Evolutionary conservation across 2,329 filamentous ascomycete species (phyloP).

Genomic region (Colletotrichum incanum): DNA sequence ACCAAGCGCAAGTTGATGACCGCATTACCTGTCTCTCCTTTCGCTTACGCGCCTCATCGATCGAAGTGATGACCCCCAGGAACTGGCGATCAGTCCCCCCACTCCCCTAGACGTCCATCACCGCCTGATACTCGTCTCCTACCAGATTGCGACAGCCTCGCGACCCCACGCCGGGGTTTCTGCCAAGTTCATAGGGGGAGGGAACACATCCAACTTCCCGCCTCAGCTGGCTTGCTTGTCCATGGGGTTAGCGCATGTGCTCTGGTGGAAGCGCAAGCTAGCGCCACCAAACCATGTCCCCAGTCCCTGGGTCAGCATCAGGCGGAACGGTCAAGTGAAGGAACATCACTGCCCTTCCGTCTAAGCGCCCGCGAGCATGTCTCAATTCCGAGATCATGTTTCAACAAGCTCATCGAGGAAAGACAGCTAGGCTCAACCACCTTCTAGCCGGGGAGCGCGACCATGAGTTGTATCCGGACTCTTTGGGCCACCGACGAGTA

Average conservation of each 20-base stretch:
- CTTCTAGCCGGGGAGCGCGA: not conserved
- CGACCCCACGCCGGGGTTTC: constrained; percentile 7
- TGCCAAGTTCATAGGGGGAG: constrained; percentile 4
- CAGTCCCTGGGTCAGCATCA: constrained; percentile 32
- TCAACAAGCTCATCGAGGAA: constrained; percentile 31
- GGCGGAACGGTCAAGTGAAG: constrained; percentile 35
- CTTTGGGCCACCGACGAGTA: not conserved
- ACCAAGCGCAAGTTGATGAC: not conserved
- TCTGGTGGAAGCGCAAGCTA: constrained; percentile 18
- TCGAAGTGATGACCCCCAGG: constrained; percentile 1
- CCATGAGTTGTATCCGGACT: not conserved
- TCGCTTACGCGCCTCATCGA: constrained; percentile 27
- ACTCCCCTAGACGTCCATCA: constrained; percentile 5
- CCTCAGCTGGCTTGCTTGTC: constrained; percentile 12
- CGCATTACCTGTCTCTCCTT: not conserved
- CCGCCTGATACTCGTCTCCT: constrained; percentile 14
- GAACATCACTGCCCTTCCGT: constrained; percentile 21
- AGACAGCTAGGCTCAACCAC: not conserved
- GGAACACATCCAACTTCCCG: not conserved
- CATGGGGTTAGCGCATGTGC: constrained; percentile 27
- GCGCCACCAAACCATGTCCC: constrained; percentile 34
- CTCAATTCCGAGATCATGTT: constrained; percentile 35
- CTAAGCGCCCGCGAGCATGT: constrained; percentile 31
- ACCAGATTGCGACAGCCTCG: constrained; percentile 2
- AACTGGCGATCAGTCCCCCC: constrained; percentile 9